These are phyloP conservation scores for Parachaetomium inaequale DNA, from an alignment of 495 filamentous ascomycete species.

Conservation along the genomic window DNA sequence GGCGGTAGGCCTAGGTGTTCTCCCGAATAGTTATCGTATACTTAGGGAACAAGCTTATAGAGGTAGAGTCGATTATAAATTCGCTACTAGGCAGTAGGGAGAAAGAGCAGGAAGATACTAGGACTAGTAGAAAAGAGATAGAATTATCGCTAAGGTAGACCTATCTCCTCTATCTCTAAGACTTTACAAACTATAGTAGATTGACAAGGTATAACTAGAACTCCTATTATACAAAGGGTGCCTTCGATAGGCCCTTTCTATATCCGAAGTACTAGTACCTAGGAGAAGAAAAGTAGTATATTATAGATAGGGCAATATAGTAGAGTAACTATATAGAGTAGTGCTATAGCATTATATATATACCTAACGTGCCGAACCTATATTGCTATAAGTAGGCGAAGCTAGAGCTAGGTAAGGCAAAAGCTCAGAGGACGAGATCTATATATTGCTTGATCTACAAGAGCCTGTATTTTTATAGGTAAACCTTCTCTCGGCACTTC, in stretches of 20 bases:
- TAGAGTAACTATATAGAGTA: conserved; percentile 3
- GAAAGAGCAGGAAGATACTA: not conserved
- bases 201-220: conserved; percentile 7
- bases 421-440: not conserved
- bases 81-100: not conserved
- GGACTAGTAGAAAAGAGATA: no score
- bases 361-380: not conserved
- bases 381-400: not conserved
- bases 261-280: not conserved
- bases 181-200: not conserved
- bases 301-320: conserved; percentile 1
- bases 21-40: not conserved
- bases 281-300: not conserved
- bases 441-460: not conserved
- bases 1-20: not conserved
- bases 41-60: not conserved
- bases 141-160: not conserved
- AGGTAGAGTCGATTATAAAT: not conserved
- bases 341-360: not conserved
- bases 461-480: not conserved
- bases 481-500: not conserved
- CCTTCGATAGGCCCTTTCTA: not conserved
- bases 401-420: not conserved
- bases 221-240: not conserved
- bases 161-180: not conserved